These are phyloP conservation scores for Pichia rugopelliculosa DNA, from an alignment of 805 yeast species.

Conservation along the genomic window DNA sequence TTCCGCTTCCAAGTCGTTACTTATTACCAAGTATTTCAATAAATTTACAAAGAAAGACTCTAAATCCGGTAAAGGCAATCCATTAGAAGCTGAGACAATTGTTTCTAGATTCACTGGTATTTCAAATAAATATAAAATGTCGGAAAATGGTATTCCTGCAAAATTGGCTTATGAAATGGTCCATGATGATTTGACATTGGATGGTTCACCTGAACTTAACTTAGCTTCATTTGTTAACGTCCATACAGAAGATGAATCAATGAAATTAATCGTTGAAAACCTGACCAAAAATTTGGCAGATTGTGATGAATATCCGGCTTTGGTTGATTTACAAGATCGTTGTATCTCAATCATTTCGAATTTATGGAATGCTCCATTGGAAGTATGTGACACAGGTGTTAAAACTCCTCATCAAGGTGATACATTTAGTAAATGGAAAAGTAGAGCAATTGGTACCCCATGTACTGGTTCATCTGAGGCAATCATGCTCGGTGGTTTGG, in stretches of 20 bases:
- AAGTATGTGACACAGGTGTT: conserved; percentile 15
- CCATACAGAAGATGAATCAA: conserved; percentile 45
- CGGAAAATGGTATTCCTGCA: conserved; percentile 45
- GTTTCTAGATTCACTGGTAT: conserved; percentile 30
- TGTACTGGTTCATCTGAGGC: conserved; percentile 95
- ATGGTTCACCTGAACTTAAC: conserved; percentile 78
- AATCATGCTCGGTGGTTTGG: conserved; percentile 86
- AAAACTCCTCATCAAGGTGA: conserved; percentile 10
- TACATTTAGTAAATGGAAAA: conserved; percentile 5
- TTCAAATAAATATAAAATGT: conserved; percentile 51
- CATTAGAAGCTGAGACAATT: conserved; percentile 4
- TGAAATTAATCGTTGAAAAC: conserved; percentile 56
- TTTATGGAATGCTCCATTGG: conserved; percentile 67
- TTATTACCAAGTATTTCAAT: conserved; percentile 17
- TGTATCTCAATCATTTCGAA: conserved; percentile 74
- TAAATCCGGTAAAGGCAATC: neutral
- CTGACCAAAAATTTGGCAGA: conserved; percentile 85
- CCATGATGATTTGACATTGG: conserved; percentile 68
- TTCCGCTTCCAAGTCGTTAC: conserved; percentile 4
- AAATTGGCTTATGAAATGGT: conserved; percentile 54
- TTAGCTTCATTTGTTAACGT: conserved; percentile 89
- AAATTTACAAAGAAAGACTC: conserved; percentile 12
- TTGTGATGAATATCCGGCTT: conserved; percentile 86
- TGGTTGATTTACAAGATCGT: conserved; percentile 71
- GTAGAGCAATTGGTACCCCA: conserved; percentile 70